Conservation (phyloP, 192 early-diverging fungal genomes). For the Entomortierella beljakovae region DNA sequence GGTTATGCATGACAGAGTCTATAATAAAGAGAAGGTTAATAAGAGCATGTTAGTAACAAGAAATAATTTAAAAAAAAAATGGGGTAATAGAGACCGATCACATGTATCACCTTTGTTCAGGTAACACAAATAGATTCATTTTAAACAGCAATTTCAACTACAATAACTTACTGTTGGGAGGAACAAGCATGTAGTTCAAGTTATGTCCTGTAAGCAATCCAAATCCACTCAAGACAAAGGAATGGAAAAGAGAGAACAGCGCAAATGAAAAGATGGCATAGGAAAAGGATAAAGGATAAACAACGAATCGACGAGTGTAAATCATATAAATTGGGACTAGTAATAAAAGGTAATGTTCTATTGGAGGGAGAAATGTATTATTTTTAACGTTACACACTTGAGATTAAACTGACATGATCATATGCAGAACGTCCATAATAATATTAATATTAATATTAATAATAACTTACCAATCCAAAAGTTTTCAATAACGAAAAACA, state of each 20-base stretch:
- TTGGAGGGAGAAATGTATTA: background rate
- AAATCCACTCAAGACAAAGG: constrained; percentile 56
- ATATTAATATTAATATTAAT: background rate
- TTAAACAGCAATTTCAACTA: background rate
- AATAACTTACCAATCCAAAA: constrained; percentile 61
- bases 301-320: constrained; percentile 62
- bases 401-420: background rate
- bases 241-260: constrained; percentile 62
- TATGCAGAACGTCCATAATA: background rate
- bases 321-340: constrained; percentile 64
- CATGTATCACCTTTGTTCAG: background rate
- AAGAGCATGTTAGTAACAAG: background rate
- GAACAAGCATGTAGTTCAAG: constrained; percentile 66
- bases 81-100: background rate
- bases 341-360: constrained; percentile 64
- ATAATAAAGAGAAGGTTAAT: background rate
- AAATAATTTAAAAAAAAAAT: background rate
- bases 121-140: background rate
- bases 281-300: constrained; percentile 58
- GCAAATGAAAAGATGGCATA: constrained; percentile 64
- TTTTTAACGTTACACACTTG: too few relatives aligned
- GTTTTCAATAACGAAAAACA: constrained; percentile 62
- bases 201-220: constrained; percentile 63
- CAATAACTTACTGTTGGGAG: constrained; percentile 61
- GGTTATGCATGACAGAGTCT: constrained; percentile 36